Base-by-base conservation (phyloP, 2,329 filamentous ascomycete genomes). In the Parasarocladium wereldwijsianum region DNA sequence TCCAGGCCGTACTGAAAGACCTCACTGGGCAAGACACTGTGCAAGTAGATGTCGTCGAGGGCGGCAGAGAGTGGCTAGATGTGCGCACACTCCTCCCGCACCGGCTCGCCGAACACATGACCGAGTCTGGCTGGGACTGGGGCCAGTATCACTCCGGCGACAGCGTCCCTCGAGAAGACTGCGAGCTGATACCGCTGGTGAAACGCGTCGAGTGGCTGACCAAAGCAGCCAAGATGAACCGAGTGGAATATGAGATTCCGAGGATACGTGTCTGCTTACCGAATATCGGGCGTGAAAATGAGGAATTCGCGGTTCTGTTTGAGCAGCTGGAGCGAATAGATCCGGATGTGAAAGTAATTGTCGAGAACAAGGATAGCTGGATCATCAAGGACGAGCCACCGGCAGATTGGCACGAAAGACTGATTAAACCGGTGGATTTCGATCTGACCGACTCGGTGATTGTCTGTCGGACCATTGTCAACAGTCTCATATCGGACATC, bases 121-220 rank as follows among this genome's bases (percentile, higher is more conserved):
- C 45, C 3, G 55, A 56, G 26, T 44, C 43, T 11, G 55, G 55
- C 5, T 58, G 55, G 55, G 44, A 42, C 7, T 58, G 55, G 55
- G n/a, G n/a, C n/a, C n/a, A n/a, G n/a, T n/a, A n/a, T n/a, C n/a
- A n/a, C n/a, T n/a, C n/a, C n/a, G 45, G 46, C 1, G 46, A 54
- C 2, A 28, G 34, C 2, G 47, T 54, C 6, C 44, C 48, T 8
- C 35, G 39, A 17, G 44, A 46, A 7, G 53, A 55, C 27, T 54
- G 47, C 43, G 47, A 49, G 6, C 49, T 53, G 28, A 37, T 44
- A 0, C 45, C 46, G 3, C 36, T 57, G 30, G 49, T 45, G 3
- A 50, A 42, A 31, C 45, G 51, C 12, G 40, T 49, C 6, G 41
- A 35, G 24, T 43, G 51, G n/a, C 34, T 57, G 14, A 40, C 54